Conservation (phyloP, 805 yeast genomes). For the Metschnikowia orientalis region DNA sequence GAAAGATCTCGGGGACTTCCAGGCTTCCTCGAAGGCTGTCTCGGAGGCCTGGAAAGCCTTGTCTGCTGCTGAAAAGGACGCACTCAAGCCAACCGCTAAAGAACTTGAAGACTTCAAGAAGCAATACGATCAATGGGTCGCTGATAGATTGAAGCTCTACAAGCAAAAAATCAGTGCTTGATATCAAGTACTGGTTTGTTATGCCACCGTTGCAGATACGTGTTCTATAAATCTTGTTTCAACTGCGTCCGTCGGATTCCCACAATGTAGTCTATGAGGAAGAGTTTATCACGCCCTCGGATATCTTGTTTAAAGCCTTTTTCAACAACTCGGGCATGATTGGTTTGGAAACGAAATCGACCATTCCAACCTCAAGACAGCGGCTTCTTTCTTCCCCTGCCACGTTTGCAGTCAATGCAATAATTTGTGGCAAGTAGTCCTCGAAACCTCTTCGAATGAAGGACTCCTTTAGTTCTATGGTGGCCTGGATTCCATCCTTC, state of each 20-base stretch:
- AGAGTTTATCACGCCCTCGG: neutral
- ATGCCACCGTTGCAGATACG: no score
- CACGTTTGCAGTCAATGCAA: conserved; percentile 51
- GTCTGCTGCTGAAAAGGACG: conserved; percentile 24
- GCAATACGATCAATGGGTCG: conserved; percentile 29
- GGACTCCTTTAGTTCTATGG: conserved; percentile 32
- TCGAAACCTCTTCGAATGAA: conserved; percentile 22
- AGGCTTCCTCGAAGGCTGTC: conserved; percentile 25
- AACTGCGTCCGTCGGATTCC: no score
- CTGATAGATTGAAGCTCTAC: conserved; percentile 24
- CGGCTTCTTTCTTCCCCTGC: conserved; percentile 49
- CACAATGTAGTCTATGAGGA: no score
- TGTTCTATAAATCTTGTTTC: no score
- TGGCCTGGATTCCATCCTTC: conserved; percentile 53
- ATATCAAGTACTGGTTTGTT: no score
- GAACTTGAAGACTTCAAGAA: conserved; percentile 20
- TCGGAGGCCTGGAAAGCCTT: conserved; percentile 30
- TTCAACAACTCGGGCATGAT: conserved; percentile 44
- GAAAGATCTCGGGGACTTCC: conserved; percentile 20
- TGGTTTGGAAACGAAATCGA: conserved; percentile 51
- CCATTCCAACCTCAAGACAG: conserved; percentile 49
- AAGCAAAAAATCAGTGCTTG: conserved; percentile 1
- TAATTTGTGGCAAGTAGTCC: conserved; percentile 32
- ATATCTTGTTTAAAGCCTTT: conserved; percentile 25
- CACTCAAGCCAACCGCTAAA: conserved; percentile 19